Conservation (phyloP, 2,329 filamentous ascomycete species). For the Scytalidium lignicola region DNA sequence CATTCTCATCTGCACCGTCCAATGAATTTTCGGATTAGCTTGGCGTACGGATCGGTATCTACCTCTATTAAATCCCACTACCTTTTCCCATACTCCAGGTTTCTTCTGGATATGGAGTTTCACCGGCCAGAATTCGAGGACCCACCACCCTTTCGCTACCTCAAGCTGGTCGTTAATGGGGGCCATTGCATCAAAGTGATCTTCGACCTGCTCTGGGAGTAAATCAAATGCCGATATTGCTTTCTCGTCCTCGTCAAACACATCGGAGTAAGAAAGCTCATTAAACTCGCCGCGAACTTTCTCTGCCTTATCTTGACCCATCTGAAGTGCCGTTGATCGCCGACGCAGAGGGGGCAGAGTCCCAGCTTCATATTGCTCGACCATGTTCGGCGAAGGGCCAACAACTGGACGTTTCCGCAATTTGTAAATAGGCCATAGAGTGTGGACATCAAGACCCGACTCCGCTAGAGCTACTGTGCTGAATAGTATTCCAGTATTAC, state of each 20-base stretch:
- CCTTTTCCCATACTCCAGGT: slow-evolving; percentile 32
- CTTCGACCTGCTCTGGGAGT: slow-evolving; percentile 36
- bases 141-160: slow-evolving; percentile 35
- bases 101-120: slow-evolving; percentile 31
- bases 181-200: slow-evolving; percentile 37
- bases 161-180: slow-evolving; percentile 35
- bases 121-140: slow-evolving; percentile 38
- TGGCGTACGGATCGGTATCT: slow-evolving; percentile 32
- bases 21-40: slow-evolving; percentile 35
- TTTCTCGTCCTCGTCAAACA: slow-evolving; percentile 1
- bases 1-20: slow-evolving; percentile 35
- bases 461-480: slow-evolving; percentile 33
- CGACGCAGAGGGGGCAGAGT: slow-evolving; percentile 27
- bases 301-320: slow-evolving; percentile 21
- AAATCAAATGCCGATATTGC: slow-evolving; percentile 14
- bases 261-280: background rate
- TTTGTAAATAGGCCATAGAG: slow-evolving; percentile 34
- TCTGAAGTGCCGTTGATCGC: slow-evolving; percentile 24
- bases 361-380: slow-evolving; percentile 31
- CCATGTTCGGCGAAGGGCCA: slow-evolving; percentile 29
- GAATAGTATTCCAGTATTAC: slow-evolving; percentile 40
- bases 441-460: slow-evolving; percentile 35
- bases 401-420: slow-evolving; percentile 24
- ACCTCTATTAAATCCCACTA: slow-evolving; percentile 32
- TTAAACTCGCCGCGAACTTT: slow-evolving; percentile 5